Conservation (phyloP, 2,329 filamentous ascomycete species). For the Tolypocladium capitatum region DNA sequence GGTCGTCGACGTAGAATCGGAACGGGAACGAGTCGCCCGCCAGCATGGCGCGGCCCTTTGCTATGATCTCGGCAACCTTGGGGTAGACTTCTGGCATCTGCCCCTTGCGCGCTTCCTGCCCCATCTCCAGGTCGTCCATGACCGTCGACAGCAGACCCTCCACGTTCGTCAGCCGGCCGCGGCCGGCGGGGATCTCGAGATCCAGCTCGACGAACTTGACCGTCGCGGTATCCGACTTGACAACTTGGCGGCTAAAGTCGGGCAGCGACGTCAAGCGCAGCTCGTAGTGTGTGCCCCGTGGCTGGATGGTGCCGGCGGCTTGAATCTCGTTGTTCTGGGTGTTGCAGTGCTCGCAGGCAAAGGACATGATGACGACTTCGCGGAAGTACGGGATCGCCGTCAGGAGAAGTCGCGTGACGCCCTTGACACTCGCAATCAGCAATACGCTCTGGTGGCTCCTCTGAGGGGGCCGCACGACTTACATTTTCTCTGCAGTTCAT, state of each 20-base stretch:
- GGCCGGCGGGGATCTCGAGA: conserved; percentile 81
- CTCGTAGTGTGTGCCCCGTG: conserved; percentile 73
- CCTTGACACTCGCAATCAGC: conserved; percentile 34
- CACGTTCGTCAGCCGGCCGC: conserved; percentile 85
- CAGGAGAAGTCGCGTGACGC: conserved; percentile 72
- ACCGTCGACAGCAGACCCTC: conserved; percentile 76
- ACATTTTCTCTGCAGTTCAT: conserved; percentile 79
- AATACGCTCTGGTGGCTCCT: background rate
- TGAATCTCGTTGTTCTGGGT: conserved; percentile 91
- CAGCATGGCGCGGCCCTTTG: conserved; percentile 63
- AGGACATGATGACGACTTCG: conserved; percentile 95
- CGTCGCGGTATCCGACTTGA: conserved; percentile 79
- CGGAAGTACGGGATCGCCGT: conserved; percentile 94
- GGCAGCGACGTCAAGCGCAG: conserved; percentile 58
- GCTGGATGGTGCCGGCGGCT: conserved; percentile 81
- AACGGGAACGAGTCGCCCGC: conserved; percentile 72
- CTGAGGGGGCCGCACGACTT: conserved; percentile 13
- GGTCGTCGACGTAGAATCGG: conserved; percentile 76
- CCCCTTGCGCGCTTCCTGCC: conserved; percentile 71
- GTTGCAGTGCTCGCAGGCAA: conserved; percentile 78
- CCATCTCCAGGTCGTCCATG: conserved; percentile 64
- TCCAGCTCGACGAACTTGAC: conserved; percentile 87
- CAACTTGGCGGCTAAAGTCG: conserved; percentile 75
- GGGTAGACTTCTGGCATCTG: conserved; percentile 64
- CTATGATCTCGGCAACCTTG: conserved; percentile 66